Evolutionary conservation across 2,329 filamentous ascomycete species (phyloP), one percentile per base, ranked within the genome.

Genomic region (Ophiocordyceps australis): DNA sequence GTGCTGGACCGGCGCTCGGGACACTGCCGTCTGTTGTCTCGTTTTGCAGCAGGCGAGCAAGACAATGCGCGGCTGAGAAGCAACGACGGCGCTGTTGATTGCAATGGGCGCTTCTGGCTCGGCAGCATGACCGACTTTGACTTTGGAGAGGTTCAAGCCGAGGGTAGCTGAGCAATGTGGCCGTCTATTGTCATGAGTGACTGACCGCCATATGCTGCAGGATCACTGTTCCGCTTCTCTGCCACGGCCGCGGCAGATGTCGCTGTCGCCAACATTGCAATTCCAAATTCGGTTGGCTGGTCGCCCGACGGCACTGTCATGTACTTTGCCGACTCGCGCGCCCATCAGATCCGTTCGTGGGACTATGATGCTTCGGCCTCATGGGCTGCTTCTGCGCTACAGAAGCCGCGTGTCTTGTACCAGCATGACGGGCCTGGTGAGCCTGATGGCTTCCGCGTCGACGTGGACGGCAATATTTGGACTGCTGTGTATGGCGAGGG

Each of bases 221-320:
- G 81, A 25, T 62, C 73, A 9, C 58, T 93, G 12, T 78, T 77
- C 52, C 64, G 76, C 30, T 74, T 92, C 39, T 64, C 75, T 43
- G 57, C 62, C 10, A 62, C 72, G 41, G 54, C 68, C 25, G 58
- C 56, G 16, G 57, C 74, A 33, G 62, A 67, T 18, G 60, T 64
- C 20, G 57, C 78, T 35, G 58, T 76, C 30, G 55, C 64, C 27
- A 56, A 59, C 26, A 63, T 91, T 38, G 75, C 64, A 18, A 91
- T 92, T 37, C 83, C 85, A 29, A 92, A 92, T 52, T 75, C 78
- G 25, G 71, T 85, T 25, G 75, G 76, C 35, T 93, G 80, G 78
- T 83, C 78, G 22, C 59, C 62, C 9, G 68, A 77, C 42, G 59
- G 68, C 40, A 68, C 66, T 45, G 81, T 63, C 29, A 72, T 89